Base-by-base conservation (phyloP, 129 eudicot genomes). In the Arctium minus region DNA sequence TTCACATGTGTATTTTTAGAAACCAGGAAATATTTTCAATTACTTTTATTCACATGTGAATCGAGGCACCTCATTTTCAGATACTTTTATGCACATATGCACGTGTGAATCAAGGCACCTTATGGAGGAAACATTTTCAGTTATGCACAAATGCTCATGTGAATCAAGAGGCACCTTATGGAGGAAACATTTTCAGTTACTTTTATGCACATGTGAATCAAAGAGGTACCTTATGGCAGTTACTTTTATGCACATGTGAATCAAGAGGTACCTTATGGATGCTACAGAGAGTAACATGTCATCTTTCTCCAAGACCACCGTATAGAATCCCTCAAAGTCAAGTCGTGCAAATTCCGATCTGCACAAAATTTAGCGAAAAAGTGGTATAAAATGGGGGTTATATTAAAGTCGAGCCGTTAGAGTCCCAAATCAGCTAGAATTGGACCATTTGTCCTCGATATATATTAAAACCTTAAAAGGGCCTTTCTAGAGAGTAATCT, bases 321-420 rank as follows among this genome's bases (percentile, higher is more conserved):
- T 91, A 76, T 91, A 86, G 73, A 93, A 96, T 18, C 98, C 97
- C 82, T 83, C 89, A 22, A 91, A 93, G 75, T 96, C 87, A 22
- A 96, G 91, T 18, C 99, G 93, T 8, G 97, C 85, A 86, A 88
- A 90, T 74, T 90, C 89, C 76, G 99, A 96, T 85, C 99, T 96
- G 90, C 82, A 75, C 69, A 77, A 42, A 81, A 80, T 27, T 62
- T 67, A 80, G 68, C 17, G 40, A 67, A 77, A 44, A 32, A 48
- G 50, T 75, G 40, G 75, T 74, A 74, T 40, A 62, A 32, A 33
- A 62, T 3, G 56, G 27, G 27, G 27, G 27, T 22, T 46, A 46
- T 50, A 6, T 22, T 22, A 22, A 22, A 22, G 27, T 22, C 62
- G 3, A 50, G 27, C 68, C 68, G 29, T 60, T 60, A n/a, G 18